These are phyloP conservation scores for Dentipellis sp. DNA, from an alignment of 768 basidiomycete species.

Conservation along the genomic window DNA sequence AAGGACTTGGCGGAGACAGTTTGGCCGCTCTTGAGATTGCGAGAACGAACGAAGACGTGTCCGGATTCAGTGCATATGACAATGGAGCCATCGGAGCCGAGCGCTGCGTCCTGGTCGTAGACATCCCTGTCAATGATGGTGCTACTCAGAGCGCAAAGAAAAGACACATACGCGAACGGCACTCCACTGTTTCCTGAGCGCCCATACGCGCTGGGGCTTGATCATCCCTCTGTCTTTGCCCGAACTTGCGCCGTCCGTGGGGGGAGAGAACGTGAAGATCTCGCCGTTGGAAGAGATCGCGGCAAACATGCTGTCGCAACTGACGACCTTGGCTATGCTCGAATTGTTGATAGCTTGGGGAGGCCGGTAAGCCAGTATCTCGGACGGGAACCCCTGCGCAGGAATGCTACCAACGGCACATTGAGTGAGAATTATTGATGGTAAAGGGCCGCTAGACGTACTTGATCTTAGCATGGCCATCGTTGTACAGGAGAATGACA, in stretches of 20 bases:
- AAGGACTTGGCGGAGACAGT: conserved; percentile 35
- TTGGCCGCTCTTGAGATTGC: conserved; percentile 29
- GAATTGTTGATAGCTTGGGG: conserved; percentile 66
- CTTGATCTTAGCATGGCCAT: conserved; percentile 67
- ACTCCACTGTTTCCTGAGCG: conserved; percentile 76
- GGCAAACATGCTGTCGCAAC: conserved; percentile 73
- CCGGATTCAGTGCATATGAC: conserved; percentile 93
- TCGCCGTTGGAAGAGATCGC: conserved; percentile 85
- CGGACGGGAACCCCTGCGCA: conserved; percentile 39
- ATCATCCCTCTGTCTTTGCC: conserved; percentile 30
- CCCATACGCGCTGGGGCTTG: conserved; percentile 89
- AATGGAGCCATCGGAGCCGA: conserved; percentile 80
- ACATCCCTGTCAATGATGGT: background rate
- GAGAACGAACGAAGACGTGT: conserved; percentile 80
- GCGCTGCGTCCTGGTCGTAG: conserved; percentile 62
- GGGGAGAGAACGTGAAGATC: conserved; percentile 68
- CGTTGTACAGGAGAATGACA: conserved; percentile 77
- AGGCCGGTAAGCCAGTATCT: conserved; percentile 57
- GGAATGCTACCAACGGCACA: conserved; percentile 53
- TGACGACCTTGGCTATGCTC: conserved; percentile 69
- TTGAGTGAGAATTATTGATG: background rate
- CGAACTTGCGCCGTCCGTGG: conserved; percentile 15
- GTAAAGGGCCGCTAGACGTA: conserved; percentile 22
- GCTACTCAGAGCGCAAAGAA: background rate
- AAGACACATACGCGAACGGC: conserved; percentile 53